Evolutionary conservation across 2,329 filamentous ascomycete genomes (phyloP).

Genomic region (Aschersonia sp.): DNA sequence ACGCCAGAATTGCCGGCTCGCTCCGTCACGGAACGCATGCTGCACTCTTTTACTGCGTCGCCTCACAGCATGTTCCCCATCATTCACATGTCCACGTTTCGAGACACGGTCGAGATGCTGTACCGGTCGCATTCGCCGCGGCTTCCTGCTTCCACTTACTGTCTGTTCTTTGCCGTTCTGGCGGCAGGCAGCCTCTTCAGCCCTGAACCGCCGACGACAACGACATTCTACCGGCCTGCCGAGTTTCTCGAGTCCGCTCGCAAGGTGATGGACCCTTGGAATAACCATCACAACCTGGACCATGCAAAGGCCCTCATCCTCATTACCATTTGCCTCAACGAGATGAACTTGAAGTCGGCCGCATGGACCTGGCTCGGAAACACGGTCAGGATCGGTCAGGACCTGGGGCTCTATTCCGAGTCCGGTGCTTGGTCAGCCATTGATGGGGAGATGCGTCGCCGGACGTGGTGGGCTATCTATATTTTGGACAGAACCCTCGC

Average conservation of each 20-base stretch:
- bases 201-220: slow-evolving; percentile 32
- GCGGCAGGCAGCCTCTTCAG: slow-evolving; percentile 70
- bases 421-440: slow-evolving; percentile 57
- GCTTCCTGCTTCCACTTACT: slow-evolving; percentile 55
- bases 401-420: slow-evolving; percentile 68
- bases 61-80: slow-evolving; percentile 73
- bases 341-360: slow-evolving; percentile 73
- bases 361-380: slow-evolving; percentile 77
- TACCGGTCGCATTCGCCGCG: slow-evolving; percentile 50
- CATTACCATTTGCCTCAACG: slow-evolving; percentile 64
- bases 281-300: slow-evolving; percentile 61
- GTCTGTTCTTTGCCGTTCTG: slow-evolving; percentile 69
- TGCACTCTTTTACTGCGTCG: slow-evolving; percentile 61
- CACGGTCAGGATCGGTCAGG: slow-evolving; percentile 67
- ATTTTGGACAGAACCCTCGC: slow-evolving; percentile 71
- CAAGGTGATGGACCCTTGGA: slow-evolving; percentile 64
- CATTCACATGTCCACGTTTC: slow-evolving; percentile 76
- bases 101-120: slow-evolving; percentile 58
- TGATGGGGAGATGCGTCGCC: slow-evolving; percentile 72
- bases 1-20: slow-evolving; percentile 57
- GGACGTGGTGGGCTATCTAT: slow-evolving; percentile 92
- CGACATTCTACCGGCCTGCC: slow-evolving; percentile 36
- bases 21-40: slow-evolving; percentile 52
- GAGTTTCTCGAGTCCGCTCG: slow-evolving; percentile 60
- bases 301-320: slow-evolving; percentile 60